These are phyloP conservation scores for Graphilbum ipis-grandicollis DNA, from an alignment of 2,329 filamentous ascomycete species.

Conservation along the genomic window DNA sequence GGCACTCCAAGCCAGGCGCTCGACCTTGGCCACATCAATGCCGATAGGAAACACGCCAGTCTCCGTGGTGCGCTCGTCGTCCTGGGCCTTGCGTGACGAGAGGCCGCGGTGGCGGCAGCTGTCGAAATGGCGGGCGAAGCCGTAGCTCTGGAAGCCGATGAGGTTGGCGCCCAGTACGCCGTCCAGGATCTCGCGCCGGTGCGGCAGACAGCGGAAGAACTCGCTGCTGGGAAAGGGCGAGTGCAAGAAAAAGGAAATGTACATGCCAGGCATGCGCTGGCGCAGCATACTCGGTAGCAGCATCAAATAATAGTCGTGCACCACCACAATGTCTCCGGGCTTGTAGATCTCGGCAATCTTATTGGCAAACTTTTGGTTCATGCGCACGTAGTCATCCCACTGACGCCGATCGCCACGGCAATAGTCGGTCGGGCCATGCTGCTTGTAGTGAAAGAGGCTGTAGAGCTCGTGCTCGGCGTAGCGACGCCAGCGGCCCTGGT, in stretches of 20 bases:
- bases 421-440: slow-evolving; percentile 77
- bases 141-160: slow-evolving; percentile 89
- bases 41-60: slow-evolving; percentile 92
- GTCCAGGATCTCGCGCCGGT: slow-evolving; percentile 77
- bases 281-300: slow-evolving; percentile 77
- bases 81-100: slow-evolving; percentile 49
- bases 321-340: slow-evolving; percentile 78
- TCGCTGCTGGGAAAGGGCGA: slow-evolving; percentile 93
- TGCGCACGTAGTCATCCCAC: slow-evolving; percentile 83
- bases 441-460: slow-evolving; percentile 90
- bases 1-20: slow-evolving; percentile 55
- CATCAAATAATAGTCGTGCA: slow-evolving; percentile 90
- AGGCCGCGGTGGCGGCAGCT: slow-evolving; percentile 86
- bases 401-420: slow-evolving; percentile 64
- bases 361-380: slow-evolving; percentile 87
- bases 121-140: slow-evolving; percentile 85
- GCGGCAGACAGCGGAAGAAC: slow-evolving; percentile 75
- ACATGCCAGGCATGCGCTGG: slow-evolving; percentile 72
- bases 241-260: slow-evolving; percentile 89
- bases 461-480: slow-evolving; percentile 89
- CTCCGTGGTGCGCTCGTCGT: slow-evolving; percentile 67
- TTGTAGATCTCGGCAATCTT: slow-evolving; percentile 78
- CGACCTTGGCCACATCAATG: slow-evolving; percentile 71
- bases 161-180: slow-evolving; percentile 84
- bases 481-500: slow-evolving; percentile 72